Conservation (phyloP, 345 rosid genomes). For the Chamaenerion angustifolium region DNA sequence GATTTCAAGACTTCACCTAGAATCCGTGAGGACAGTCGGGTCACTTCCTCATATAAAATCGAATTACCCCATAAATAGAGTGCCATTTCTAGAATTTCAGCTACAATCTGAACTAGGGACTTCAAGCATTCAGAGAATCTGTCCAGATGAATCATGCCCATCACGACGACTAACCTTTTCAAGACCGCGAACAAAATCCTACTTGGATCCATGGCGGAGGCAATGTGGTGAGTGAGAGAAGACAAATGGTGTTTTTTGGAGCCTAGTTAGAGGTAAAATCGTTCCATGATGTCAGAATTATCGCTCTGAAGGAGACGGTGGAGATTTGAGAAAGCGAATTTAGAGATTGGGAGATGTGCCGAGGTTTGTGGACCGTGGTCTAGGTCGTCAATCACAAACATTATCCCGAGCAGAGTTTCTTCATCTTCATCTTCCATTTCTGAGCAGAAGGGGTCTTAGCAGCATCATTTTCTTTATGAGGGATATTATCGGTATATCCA, state of each 20-base stretch:
- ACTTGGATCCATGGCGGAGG: constrained; percentile 52
- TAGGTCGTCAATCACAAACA: constrained; percentile 19
- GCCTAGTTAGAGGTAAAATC: constrained; percentile 37
- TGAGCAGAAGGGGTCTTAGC: too few species aligned
- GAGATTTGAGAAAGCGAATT: constrained; percentile 36
- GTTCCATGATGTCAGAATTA: constrained; percentile 31
- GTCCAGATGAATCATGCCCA: constrained; percentile 56
- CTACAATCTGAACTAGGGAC: constrained; percentile 52
- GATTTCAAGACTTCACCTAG: constrained; percentile 36
- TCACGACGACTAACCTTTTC: constrained; percentile 37
- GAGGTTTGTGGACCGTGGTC: constrained; percentile 8
- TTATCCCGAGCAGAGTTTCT: constrained; percentile 15
- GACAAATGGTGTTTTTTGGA: constrained; percentile 27
- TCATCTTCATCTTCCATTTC: constrained; percentile 15
- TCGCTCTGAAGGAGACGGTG: constrained; percentile 25
- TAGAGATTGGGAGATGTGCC: constrained; percentile 17
- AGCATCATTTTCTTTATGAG: too few species aligned
- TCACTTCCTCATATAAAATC: constrained; percentile 22
- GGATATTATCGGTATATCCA: too few species aligned
- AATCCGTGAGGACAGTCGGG: constrained; percentile 38
- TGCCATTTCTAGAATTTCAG: constrained; percentile 42
- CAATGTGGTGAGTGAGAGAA: constrained; percentile 31
- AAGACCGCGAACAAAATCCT: constrained; percentile 28
- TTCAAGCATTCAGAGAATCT: constrained; percentile 73
- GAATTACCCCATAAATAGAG: constrained; percentile 21